Conservation (phyloP, 805 yeast genomes). For the Monosporozyma servazzii region DNA sequence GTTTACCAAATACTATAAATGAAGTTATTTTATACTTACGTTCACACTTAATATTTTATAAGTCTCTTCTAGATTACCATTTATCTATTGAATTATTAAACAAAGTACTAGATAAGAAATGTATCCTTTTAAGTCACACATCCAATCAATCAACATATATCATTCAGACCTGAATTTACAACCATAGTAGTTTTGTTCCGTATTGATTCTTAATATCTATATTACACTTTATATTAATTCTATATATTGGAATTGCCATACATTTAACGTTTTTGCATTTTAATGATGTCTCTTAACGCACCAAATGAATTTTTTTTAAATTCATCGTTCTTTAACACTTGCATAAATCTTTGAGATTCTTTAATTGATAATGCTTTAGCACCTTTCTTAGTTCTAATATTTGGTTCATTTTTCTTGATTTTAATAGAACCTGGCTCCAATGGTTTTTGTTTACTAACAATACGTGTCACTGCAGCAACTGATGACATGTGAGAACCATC, state of each 20-base stretch:
- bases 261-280: conserved; percentile 20
- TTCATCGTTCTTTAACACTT: conserved; percentile 43
- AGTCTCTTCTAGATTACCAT: too few species aligned
- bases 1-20: too few species aligned
- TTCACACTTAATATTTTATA: too few species aligned
- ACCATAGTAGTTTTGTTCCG: neutral
- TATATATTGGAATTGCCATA: neutral
- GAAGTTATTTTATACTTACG: too few species aligned
- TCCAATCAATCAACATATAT: neutral
- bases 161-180: too few species aligned
- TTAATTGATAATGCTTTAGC: conserved; percentile 44
- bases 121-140: too few species aligned
- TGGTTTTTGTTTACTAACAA: conserved; percentile 5
- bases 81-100: too few species aligned
- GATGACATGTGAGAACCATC: neutral
- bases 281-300: conserved; percentile 53
- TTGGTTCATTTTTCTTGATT: conserved; percentile 38
- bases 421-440: conserved; percentile 14
- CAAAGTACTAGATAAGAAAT: too few species aligned
- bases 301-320: conserved; percentile 57
- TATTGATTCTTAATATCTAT: neutral
- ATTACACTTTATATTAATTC: neutral
- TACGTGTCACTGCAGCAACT: conserved; percentile 3
- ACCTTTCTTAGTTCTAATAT: conserved; percentile 46
- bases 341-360: conserved; percentile 52